Evolutionary conservation across 2,329 filamentous ascomycete genomes (phyloP), one percentile per base, ranked within the genome.

Genomic region (Chaetomiaceae sp.): DNA sequence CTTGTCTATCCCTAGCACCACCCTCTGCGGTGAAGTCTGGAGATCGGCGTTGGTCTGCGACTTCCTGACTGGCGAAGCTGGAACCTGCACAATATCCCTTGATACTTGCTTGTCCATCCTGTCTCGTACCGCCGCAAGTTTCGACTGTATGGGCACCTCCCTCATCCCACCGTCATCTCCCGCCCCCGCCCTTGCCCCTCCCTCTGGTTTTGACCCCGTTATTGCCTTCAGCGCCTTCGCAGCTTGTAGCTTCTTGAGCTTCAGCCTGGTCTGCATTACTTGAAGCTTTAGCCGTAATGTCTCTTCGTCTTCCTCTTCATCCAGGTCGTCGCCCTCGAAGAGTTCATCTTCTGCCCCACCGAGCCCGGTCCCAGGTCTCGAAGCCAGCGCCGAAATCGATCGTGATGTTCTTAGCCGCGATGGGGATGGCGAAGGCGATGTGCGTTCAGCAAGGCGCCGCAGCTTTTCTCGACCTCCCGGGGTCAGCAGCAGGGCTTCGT

Each of bases 1-100:
- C 67, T 95, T 95, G 70, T 96, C 91, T 57, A 97, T 95, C 5
- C 94, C 92, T 14, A 97, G 69, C 16, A 90, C 71, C 13, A 94
- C 81, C 55, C 91, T 79, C 48, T 86, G 86, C 1, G 94, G 92
- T 1, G 91, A 96, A 23, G 78, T 82, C 32, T 83, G 84, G 13
- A 80, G 73, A 14, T 73, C 64, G 1, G 75, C 65, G 1, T 70
- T 66, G 13, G 74, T 69, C 67, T 76, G 70, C 62, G 75, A 61
- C 73, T 82, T 68, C 72, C 78, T 85, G 4, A 92, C 87, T 0
- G 90, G 81, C 8, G 83, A 86, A 3, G 80, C 82, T 1, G 90
- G 90, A 13, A 97, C 87, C 67, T 95, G 82, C 1, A 95, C 71
- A 29, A 65, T 66, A 30, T 60, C 56, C 58, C 71, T 69, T 46